phyloP scores from a whole-genome alignment of 2,329 filamentous ascomycete species.

The Aspergillus pseudonomiae region DNA sequence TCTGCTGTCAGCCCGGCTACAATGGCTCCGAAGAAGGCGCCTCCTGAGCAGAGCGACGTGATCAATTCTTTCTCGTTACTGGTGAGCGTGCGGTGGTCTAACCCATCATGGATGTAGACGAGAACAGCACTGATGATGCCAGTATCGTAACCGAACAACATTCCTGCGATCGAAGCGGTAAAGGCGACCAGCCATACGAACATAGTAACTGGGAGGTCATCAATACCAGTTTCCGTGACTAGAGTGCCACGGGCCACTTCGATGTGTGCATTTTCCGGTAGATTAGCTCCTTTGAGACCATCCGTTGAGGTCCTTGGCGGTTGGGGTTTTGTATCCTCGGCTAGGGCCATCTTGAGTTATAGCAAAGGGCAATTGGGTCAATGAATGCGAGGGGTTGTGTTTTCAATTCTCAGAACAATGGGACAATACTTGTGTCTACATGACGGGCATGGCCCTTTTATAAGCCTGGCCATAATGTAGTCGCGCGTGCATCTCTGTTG shows the following conservation, averaged over 20 bases:
- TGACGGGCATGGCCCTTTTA: background rate
- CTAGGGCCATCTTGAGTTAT: background rate
- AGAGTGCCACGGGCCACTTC: background rate
- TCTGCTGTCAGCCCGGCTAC: background rate
- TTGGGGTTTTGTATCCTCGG: background rate
- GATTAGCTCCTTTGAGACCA: background rate
- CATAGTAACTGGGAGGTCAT: conserved; percentile 42
- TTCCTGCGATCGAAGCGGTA: conserved; percentile 37
- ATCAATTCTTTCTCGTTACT: background rate
- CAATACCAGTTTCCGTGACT: conserved; percentile 23
- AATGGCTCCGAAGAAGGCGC: background rate
- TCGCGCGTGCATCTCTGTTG: background rate
- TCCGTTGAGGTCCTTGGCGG: background rate
- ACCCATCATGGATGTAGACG: background rate
- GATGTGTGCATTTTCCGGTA: conserved; percentile 1
- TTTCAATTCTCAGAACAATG: background rate
- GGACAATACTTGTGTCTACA: background rate
- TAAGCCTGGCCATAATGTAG: background rate
- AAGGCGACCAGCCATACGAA: conserved; percentile 44
- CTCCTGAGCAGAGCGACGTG: background rate
- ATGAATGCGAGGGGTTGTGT: background rate
- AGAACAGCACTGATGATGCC: conserved; percentile 1
- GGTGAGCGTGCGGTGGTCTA: background rate
- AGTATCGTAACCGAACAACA: conserved; percentile 25
- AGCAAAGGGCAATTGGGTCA: background rate